These are phyloP conservation scores for Populus hybrid DNA, from an alignment of 441 rosid genomes.

Conservation along the genomic window DNA sequence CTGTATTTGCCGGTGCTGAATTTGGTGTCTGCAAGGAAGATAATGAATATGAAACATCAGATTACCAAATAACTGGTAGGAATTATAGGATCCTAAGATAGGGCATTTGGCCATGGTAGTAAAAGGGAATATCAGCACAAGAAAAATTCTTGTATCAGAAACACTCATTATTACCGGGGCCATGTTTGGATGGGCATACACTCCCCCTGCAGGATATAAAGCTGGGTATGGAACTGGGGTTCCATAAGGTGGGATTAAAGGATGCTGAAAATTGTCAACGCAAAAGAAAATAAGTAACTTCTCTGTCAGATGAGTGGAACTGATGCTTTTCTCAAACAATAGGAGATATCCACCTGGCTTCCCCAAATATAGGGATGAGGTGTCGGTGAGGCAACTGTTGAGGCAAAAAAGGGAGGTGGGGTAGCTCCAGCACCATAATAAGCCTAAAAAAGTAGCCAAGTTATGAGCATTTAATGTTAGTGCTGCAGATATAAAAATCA, in stretches of 20 bases:
- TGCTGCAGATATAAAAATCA: neutral
- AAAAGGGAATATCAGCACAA: neutral
- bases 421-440: constrained; percentile 87
- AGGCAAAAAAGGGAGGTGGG: constrained; percentile 78
- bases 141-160: neutral
- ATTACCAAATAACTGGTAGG: neutral
- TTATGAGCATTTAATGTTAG: constrained; percentile 20
- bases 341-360: constrained; percentile 60
- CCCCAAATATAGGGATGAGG: constrained; percentile 95
- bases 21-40: constrained; percentile 48
- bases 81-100: neutral
- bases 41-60: constrained; percentile 1
- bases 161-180: constrained; percentile 47
- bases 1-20: constrained; percentile 43
- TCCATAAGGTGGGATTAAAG: constrained; percentile 84
- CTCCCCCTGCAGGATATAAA: constrained; percentile 85
- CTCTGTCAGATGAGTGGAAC: neutral
- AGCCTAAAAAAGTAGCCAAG: constrained; percentile 54
- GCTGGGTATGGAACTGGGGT: constrained; percentile 93
- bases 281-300: constrained; percentile 15
- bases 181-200: constrained; percentile 87
- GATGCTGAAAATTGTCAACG: constrained; percentile 57
- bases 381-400: constrained; percentile 84
- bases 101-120: neutral
- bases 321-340: neutral